Conservation (phyloP, 2,329 filamentous ascomycete species). For the Cladosporium sp. region DNA sequence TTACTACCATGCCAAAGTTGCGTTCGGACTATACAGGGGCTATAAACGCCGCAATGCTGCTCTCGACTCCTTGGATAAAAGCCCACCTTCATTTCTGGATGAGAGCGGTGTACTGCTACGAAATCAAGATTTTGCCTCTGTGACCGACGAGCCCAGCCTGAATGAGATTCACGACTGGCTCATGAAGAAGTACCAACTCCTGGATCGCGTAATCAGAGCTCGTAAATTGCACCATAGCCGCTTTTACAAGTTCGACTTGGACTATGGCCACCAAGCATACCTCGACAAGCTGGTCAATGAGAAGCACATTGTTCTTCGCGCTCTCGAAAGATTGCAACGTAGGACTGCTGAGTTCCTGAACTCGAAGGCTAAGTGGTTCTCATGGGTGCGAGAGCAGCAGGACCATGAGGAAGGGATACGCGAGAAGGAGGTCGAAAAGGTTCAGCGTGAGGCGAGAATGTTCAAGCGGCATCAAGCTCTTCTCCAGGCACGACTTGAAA, state of each 20-base stretch:
- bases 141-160: constrained; percentile 36
- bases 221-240: constrained; percentile 40
- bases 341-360: constrained; percentile 43
- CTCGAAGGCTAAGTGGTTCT: constrained; percentile 46
- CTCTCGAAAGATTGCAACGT: constrained; percentile 42
- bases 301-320: constrained; percentile 34
- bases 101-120: constrained; percentile 34
- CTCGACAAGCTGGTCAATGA: constrained; percentile 36
- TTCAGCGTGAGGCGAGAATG: constrained; percentile 46
- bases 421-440: constrained; percentile 48
- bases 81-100: constrained; percentile 37
- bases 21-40: constrained; percentile 45
- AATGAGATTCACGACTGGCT: constrained; percentile 40
- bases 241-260: constrained; percentile 41
- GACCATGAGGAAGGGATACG: constrained; percentile 42
- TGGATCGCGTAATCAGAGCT: constrained; percentile 41
- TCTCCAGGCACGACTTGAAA: constrained; percentile 36
- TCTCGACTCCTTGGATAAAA: constrained; percentile 36
- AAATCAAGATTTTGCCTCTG: constrained; percentile 37
- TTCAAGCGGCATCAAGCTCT: constrained; percentile 47
- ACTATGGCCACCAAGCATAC: constrained; percentile 43
- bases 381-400: constrained; percentile 45
- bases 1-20: constrained; percentile 40
- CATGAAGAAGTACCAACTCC: constrained; percentile 34
- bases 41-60: constrained; percentile 47